Evolutionary conservation across 129 eudicot species (phyloP), one percentile per base, ranked within the genome.

Genomic region (Logfia minima): DNA sequence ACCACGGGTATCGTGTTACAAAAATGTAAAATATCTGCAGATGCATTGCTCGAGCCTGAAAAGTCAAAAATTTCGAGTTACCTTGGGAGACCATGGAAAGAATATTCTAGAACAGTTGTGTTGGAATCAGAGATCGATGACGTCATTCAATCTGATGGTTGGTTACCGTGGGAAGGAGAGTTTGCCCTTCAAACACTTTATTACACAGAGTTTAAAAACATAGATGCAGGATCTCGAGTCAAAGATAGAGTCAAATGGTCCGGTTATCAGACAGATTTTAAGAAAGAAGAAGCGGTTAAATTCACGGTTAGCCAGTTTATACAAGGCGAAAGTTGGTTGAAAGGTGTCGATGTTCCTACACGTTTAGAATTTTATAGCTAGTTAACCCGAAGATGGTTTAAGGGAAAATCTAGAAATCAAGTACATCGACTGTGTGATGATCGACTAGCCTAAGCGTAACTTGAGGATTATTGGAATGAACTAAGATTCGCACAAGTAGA

Each of bases 11-110:
- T 87, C 32, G 96, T 92, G 34, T 68, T 92, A 4, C 97, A 92
- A 6, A 87, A 84, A 23, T 85, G 96, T 41, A 86, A 84, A n/a
- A 86, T 92, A 11, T 3, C 62, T 0, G 88, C 96, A 0, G 90
- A 85, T 37, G 23, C 72, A 1, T 52, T 67, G n/a, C 73, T 89
- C 8, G 65, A 75, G 68, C 79, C 84, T 0, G 92, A 71, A 16
- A 84, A 79, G 58, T 28, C 41, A 0, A 82, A 82, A 18, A 17
- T 86, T 68, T 72, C 69, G 74, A 89, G 85, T 65, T 92, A 82
- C 78, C 86, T 92, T 3, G 97, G 97, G 52, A 80, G 97, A 79
- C 97, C 97, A 6, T 85, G 87, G 88, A 91, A 91, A 62, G 86
- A 85, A 31, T 91, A 75, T 32, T 88, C 97, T 0, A 81, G 90